Conservation (phyloP, 805 yeast genomes). For the Tetrapisispora nanseiensis region DNA sequence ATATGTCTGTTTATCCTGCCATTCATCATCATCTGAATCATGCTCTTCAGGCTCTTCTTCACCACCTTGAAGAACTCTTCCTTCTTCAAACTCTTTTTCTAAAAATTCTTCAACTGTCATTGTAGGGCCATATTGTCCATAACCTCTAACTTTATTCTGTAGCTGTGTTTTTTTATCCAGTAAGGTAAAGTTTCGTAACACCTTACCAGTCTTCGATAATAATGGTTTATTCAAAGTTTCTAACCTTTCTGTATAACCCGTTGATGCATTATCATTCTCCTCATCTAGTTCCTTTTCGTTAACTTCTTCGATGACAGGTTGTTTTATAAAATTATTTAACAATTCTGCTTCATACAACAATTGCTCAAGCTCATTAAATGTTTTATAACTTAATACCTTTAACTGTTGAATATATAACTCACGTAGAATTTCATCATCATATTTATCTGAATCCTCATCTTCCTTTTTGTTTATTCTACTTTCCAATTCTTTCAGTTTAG, state of each 20-base stretch:
- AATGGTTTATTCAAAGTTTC: constrained; percentile 45
- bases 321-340: constrained; percentile 34
- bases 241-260: constrained; percentile 54
- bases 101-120: constrained; percentile 89
- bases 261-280: constrained; percentile 17
- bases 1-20: constrained; percentile 56
- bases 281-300: not conserved
- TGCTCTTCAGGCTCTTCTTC: constrained; percentile 29
- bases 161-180: constrained; percentile 49
- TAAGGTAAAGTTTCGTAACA: constrained; percentile 75
- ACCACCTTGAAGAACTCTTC: constrained; percentile 59
- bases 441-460: constrained; percentile 34
- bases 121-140: constrained; percentile 88
- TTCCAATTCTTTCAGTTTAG: constrained; percentile 35
- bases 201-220: constrained; percentile 63
- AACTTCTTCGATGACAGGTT: constrained; percentile 5
- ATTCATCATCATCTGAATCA: constrained; percentile 44
- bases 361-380: constrained; percentile 50
- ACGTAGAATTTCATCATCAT: constrained; percentile 59
- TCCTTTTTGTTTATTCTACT: constrained; percentile 24
- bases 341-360: constrained; percentile 58
- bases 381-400: constrained; percentile 39
- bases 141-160: constrained; percentile 64
- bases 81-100: constrained; percentile 75
- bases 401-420: constrained; percentile 47